Evolutionary conservation across 495 filamentous ascomycete species (phyloP).

Genomic region (Hyaloscypha bicolor): DNA sequence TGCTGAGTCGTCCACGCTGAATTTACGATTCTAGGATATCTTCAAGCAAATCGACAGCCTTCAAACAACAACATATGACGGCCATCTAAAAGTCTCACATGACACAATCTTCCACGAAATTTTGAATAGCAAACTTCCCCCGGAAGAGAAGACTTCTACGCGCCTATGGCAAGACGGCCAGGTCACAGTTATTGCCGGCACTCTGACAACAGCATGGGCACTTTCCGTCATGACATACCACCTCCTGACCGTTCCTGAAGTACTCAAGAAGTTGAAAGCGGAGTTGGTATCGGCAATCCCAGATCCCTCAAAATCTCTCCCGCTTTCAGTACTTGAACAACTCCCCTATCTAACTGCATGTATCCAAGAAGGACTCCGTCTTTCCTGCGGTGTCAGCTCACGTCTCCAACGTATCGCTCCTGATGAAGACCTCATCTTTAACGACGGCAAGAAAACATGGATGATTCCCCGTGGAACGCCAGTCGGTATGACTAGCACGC

Average conservation of each 20-base stretch:
- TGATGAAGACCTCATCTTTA: conserved; percentile 26
- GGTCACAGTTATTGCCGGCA: conserved; percentile 35
- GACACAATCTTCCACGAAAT: conserved; percentile 27
- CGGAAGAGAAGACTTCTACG: conserved; percentile 34
- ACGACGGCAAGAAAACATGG: conserved; percentile 33
- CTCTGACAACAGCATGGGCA: conserved; percentile 31
- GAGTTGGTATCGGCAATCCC: conserved; percentile 31
- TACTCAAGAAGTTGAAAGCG: conserved; percentile 34
- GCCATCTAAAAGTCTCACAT: conserved; percentile 17
- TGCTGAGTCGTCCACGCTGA: not conserved
- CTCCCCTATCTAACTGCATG: conserved; percentile 51
- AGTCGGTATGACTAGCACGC: conserved; percentile 48
- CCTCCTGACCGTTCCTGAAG: conserved; percentile 33
- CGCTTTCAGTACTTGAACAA: conserved; percentile 38
- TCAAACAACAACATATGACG: conserved; percentile 6
- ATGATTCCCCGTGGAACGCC: conserved; percentile 40
- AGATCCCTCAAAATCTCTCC: conserved; percentile 26
- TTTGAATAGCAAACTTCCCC: conserved; percentile 27
- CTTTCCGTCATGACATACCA: conserved; percentile 39
- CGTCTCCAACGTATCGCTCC: conserved; percentile 39
- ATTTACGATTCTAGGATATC: conserved; percentile 1
- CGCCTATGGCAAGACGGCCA: conserved; percentile 37
- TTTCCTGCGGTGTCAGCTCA: conserved; percentile 42
- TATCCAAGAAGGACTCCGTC: conserved; percentile 45
- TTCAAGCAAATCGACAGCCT: conserved; percentile 13